A percentile compares a stretch with the other conserved stretches of the same genome.
These are phyloP conservation scores for Trametes cubensis DNA, from an alignment of 768 basidiomycete species.

Conservation along the genomic window DNA sequence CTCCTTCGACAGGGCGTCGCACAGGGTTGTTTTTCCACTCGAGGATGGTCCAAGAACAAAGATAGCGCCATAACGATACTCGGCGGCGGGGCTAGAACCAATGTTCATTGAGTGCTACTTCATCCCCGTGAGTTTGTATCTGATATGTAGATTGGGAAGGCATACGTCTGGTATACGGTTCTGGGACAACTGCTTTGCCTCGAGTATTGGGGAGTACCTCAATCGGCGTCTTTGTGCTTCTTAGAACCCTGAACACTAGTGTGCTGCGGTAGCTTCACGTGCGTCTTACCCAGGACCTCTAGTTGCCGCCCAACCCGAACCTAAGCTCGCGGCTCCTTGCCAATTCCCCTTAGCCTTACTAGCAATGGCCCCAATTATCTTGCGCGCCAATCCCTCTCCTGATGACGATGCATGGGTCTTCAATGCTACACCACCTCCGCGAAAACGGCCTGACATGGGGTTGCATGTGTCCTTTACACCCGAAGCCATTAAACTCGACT, in stretches of 20 bases:
- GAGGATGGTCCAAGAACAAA: constrained; percentile 44
- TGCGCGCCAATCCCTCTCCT: constrained; percentile 45
- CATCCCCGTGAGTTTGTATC: background rate
- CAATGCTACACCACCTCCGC: constrained; percentile 3
- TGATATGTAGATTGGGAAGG: too few relatives aligned
- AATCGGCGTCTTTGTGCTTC: constrained; percentile 5
- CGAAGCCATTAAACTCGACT: constrained; percentile 53
- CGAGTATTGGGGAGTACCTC: background rate
- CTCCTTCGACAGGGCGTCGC: constrained; percentile 49
- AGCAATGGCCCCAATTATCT: constrained; percentile 41
- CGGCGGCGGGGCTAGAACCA: background rate
- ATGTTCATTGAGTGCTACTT: background rate
- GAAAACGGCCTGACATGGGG: constrained; percentile 34
- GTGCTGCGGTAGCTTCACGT: constrained; percentile 15
- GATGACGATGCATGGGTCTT: constrained; percentile 62
- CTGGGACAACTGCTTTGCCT: background rate
- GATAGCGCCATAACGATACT: constrained; percentile 16
- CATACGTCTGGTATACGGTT: background rate
- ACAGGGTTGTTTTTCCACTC: constrained; percentile 73
- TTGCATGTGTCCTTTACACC: constrained; percentile 55
- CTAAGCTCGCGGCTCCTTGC: background rate
- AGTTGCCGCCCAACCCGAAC: background rate
- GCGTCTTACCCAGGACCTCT: background rate
- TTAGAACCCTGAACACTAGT: background rate
- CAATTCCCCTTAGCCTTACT: background rate